phyloP scores from a whole-genome alignment of 2,329 filamentous ascomycete genomes.

The Pestalotiopsis sp. region DNA sequence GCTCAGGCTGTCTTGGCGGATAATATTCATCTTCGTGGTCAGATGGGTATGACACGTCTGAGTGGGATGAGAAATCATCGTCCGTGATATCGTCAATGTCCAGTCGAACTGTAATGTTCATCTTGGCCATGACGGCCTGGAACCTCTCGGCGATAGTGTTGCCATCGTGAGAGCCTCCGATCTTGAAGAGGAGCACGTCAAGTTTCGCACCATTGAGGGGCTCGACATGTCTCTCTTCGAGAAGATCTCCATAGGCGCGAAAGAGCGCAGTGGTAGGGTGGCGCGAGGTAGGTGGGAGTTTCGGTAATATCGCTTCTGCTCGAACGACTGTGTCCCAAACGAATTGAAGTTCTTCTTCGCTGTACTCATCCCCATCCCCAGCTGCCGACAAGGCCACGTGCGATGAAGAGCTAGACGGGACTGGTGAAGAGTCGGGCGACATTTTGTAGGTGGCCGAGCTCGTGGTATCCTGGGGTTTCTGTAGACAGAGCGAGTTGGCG shows the following conservation, averaged over 20 bases:
- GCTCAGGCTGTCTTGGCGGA: slow-evolving; percentile 13
- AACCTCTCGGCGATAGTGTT: slow-evolving; percentile 69
- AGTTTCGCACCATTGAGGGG: slow-evolving; percentile 76
- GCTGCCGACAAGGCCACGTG: slow-evolving; percentile 14
- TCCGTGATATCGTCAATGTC: slow-evolving; percentile 34
- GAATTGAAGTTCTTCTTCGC: slow-evolving; percentile 69
- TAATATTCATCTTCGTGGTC: neutral
- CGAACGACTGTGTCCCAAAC: slow-evolving; percentile 75
- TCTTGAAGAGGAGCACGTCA: slow-evolving; percentile 76
- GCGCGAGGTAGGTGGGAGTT: slow-evolving; percentile 59
- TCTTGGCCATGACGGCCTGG: slow-evolving; percentile 63
- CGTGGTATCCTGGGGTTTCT: neutral
- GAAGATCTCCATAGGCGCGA: slow-evolving; percentile 74
- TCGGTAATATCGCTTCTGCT: slow-evolving; percentile 66
- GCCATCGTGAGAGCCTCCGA: slow-evolving; percentile 66
- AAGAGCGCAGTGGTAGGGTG: slow-evolving; percentile 79
- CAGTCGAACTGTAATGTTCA: slow-evolving; percentile 73
- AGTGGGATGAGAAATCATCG: slow-evolving; percentile 17
- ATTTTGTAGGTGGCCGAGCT: slow-evolving; percentile 1
- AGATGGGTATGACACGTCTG: slow-evolving; percentile 5
- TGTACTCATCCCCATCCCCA: slow-evolving; percentile 15
- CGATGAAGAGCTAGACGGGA: slow-evolving; percentile 3
- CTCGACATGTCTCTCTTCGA: slow-evolving; percentile 70
- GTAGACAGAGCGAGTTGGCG: slow-evolving; percentile 2
- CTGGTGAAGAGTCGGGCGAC: neutral